Evolutionary conservation across 2,329 filamentous ascomycete species (phyloP), one percentile per base, ranked within the genome.

Genomic region (Aspergillus sp.): DNA sequence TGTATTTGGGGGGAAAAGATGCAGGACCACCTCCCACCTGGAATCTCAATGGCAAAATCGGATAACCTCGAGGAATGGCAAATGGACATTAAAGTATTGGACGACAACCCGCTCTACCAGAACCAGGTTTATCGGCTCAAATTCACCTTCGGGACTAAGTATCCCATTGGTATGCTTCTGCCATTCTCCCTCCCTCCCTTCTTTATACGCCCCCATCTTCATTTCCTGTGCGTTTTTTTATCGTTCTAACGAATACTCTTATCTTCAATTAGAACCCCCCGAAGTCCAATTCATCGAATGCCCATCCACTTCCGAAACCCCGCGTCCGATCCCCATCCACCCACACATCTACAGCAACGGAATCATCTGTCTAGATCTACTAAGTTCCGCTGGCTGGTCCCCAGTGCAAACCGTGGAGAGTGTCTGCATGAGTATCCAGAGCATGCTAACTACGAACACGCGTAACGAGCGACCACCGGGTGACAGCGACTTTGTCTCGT

Each of bases 301-400:
- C 42, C 66, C 80, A 30, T 40, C 44, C 26, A 50, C 61, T 7
- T 57, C 65, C 29, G 57, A 60, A 6, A 64, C 69, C 1, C 65
- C 67, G 33, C 76, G 78, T 34, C 71, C 75, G 2, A 90, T 98
- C 58, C 93, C 93, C 1, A 90, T 95, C 66, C 93, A 98, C 61
- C 93, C 93, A 3, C 93, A 98, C 71, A 88, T 98, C 67, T 98
- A 98, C 73, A 93, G 87, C 57, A 98, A 98, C 68, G 93, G 93
- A 57, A 95, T 97, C 66, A 98, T 98, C 63, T 98, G 93, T 61
- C 85, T 98, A 39, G 93, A 98, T 58, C 79, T 98, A 1, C 82
- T 98, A 7, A 89, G 89, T 41, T 75, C 79, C 7, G 84, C 89
- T 51, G 93, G 93, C 44, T 98, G 93, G 93, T 93, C 86, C 38